These are phyloP conservation scores for Chlorella sp. DNA, from an alignment of 139 green algal species.

Conservation along the genomic window DNA sequence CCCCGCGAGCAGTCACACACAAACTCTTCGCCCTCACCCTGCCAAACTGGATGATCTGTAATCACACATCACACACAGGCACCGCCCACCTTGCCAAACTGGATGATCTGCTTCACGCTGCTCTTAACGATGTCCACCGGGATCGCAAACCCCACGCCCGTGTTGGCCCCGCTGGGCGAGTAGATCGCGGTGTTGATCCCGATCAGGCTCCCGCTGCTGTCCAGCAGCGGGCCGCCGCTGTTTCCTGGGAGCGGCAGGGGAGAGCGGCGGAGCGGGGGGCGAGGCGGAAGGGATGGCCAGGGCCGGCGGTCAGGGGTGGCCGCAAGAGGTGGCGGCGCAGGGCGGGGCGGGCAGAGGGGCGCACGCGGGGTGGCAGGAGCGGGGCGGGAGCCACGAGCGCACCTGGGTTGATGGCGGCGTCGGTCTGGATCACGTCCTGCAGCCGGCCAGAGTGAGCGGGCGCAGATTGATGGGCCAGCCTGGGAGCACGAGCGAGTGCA, in stretches of 20 bases:
- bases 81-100: conserved; percentile 54
- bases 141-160: conserved; percentile 86
- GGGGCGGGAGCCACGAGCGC: neutral
- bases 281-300: too few relatives aligned
- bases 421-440: conserved; percentile 88
- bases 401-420: conserved; percentile 88
- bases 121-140: conserved; percentile 66
- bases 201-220: conserved; percentile 67
- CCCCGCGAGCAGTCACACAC: too few relatives aligned
- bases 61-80: too few relatives aligned
- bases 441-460: too few relatives aligned
- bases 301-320: too few relatives aligned
- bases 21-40: too few relatives aligned
- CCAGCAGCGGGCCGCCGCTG: conserved; percentile 56
- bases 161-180: conserved; percentile 72
- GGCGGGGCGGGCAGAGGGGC: too few relatives aligned
- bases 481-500: too few relatives aligned
- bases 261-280: neutral
- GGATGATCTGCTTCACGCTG: conserved; percentile 76
- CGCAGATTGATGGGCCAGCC: too few relatives aligned
- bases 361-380: too few relatives aligned
- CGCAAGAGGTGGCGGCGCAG: too few relatives aligned
- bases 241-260: conserved; percentile 37
- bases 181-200: conserved; percentile 89
- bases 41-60: too few relatives aligned